Percentiles rank a stretch among this genome's conserved stretches.
Conservation (phyloP, 345 rosid species). For the Xanthoceras sorbifolium region DNA sequence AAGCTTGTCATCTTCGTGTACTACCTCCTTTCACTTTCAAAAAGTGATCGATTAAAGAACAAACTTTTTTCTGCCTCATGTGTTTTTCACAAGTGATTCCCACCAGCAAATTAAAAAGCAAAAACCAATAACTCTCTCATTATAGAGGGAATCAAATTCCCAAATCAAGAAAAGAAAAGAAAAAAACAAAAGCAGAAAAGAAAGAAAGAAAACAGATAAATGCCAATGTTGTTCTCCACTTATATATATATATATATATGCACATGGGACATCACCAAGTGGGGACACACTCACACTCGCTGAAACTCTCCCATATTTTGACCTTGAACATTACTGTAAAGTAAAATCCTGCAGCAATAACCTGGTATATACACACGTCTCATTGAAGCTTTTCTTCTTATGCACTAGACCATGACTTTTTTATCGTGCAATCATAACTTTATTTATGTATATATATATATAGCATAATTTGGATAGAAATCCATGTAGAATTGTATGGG, state of each 20-base stretch:
- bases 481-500: neutral
- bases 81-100: conserved; percentile 7
- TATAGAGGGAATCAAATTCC: conserved; percentile 3
- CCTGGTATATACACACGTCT: neutral
- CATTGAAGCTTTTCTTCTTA: neutral
- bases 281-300: neutral
- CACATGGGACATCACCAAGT: neutral
- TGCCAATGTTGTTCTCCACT: neutral
- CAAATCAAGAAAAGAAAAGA: neutral
- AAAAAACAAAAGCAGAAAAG: neutral
- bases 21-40: neutral
- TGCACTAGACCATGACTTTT: neutral
- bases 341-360: no score
- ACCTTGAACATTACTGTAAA: no score
- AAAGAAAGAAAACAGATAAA: neutral
- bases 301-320: neutral
- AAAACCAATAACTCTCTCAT: neutral
- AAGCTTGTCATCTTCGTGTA: neutral
- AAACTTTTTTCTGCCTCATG: neutral
- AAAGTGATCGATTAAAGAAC: neutral
- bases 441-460: no score
- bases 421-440: neutral
- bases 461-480: neutral
- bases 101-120: neutral
- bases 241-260: neutral